These are phyloP conservation scores for Spizellomyces sp. DNA, from an alignment of 192 early-diverging fungal species.

Conservation along the genomic window DNA sequence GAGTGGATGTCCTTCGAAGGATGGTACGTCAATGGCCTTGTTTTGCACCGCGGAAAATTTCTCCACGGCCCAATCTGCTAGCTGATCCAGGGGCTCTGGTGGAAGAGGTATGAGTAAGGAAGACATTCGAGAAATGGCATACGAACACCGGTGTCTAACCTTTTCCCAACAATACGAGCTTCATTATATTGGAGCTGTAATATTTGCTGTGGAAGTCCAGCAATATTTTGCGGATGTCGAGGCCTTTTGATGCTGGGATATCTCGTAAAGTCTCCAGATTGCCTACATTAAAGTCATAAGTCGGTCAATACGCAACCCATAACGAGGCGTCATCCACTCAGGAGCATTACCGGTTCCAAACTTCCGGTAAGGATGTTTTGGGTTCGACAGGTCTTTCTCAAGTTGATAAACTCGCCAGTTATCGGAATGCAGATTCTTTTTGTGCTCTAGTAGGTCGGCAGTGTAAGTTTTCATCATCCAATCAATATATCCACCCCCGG, in stretches of 20 bases:
- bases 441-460: constrained; percentile 66
- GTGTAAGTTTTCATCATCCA: too few relatives aligned
- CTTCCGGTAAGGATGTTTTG: constrained; percentile 79
- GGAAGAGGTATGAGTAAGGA: not conserved
- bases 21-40: constrained; percentile 69
- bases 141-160: not conserved
- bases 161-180: constrained; percentile 75
- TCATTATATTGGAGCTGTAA: constrained; percentile 97
- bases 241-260: constrained; percentile 60
- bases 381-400: constrained; percentile 76
- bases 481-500: too few relatives aligned
- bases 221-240: constrained; percentile 82
- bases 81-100: constrained; percentile 79
- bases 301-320: not conserved
- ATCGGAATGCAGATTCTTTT: constrained; percentile 92
- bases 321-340: not conserved
- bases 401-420: constrained; percentile 89
- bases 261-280: constrained; percentile 82
- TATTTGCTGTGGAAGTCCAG: constrained; percentile 86
- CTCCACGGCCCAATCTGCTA: constrained; percentile 80
- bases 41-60: constrained; percentile 80
- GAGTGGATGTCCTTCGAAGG: constrained; percentile 75
- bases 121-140: too few relatives aligned
- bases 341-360: constrained; percentile 71
- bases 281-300: constrained; percentile 45